Evolutionary conservation across 2,329 filamentous ascomycete species (phyloP).

Genomic region (Huntiella bhutanensis): DNA sequence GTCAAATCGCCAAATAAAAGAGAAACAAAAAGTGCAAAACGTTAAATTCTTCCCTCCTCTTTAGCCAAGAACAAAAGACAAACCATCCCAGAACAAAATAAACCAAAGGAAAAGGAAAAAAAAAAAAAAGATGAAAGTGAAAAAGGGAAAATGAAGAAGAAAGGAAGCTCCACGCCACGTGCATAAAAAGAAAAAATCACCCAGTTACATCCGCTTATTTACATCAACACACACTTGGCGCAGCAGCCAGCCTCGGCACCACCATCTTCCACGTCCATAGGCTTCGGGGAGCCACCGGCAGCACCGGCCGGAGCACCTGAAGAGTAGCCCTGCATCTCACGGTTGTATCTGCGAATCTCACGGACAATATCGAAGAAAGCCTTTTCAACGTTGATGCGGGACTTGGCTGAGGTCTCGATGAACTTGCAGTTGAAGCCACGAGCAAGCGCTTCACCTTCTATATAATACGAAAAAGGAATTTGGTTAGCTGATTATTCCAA

Average conservation of each 20-base stretch:
- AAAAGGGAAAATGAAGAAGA: neutral
- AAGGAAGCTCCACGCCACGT: constrained; percentile 1
- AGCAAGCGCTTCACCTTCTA: constrained; percentile 80
- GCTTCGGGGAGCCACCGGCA: constrained; percentile 44
- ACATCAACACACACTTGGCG: constrained; percentile 76
- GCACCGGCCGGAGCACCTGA: constrained; percentile 43
- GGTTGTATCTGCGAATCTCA: constrained; percentile 96
- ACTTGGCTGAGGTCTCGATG: constrained; percentile 97
- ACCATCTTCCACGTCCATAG: constrained; percentile 62
- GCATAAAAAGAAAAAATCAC: constrained; percentile 12
- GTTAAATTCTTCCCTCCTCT: constrained; percentile 7
- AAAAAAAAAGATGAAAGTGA: neutral
- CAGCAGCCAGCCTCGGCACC: constrained; percentile 61
- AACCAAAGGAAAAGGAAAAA: constrained; percentile 9
- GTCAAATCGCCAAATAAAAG: neutral
- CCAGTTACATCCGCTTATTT: constrained; percentile 18
- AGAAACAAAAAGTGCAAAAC: neutral
- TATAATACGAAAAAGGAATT: constrained; percentile 6
- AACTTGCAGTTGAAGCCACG: constrained; percentile 89
- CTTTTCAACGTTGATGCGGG: constrained; percentile 93
- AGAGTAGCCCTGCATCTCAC: constrained; percentile 83
- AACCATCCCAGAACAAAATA: constrained; percentile 8
- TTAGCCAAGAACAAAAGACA: constrained; percentile 6
- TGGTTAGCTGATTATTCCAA: no score
- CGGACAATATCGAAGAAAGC: constrained; percentile 97